These are phyloP conservation scores for Peltaster fructicola DNA, from an alignment of 2,329 filamentous ascomycete genomes.

Conservation along the genomic window DNA sequence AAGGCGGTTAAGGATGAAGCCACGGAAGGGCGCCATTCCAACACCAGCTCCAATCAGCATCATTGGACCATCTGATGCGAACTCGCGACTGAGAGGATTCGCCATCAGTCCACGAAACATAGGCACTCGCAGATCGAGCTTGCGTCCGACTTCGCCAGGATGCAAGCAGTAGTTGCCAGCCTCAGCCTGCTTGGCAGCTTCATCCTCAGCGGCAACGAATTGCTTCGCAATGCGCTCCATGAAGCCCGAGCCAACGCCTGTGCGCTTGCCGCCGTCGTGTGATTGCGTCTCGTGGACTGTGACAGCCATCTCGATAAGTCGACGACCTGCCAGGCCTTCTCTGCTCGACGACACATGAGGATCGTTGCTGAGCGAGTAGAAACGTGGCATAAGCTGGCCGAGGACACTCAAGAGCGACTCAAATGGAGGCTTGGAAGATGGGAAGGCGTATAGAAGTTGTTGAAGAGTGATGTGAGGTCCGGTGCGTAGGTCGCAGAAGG, in stretches of 20 bases:
- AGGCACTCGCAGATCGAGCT: conserved; percentile 55
- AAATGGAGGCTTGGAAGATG: conserved; percentile 74
- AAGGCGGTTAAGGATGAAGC: conserved; percentile 84
- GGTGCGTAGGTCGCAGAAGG: conserved; percentile 84
- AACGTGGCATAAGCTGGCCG: conserved; percentile 85
- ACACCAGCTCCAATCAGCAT: conserved; percentile 92
- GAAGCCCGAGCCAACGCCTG: conserved; percentile 82
- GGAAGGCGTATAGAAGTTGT: conserved; percentile 81
- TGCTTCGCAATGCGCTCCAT: conserved; percentile 68
- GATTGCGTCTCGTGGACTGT: conserved; percentile 76
- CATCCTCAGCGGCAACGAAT: conserved; percentile 49
- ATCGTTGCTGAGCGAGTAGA: conserved; percentile 96
- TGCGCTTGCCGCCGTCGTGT: conserved; percentile 50
- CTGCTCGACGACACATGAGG: conserved; percentile 62
- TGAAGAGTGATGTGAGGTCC: conserved; percentile 67
- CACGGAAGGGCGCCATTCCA: conserved; percentile 90
- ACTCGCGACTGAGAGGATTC: conserved; percentile 83
- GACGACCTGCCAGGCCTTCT: conserved; percentile 51
- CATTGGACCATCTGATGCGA: conserved; percentile 90
- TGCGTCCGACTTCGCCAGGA: conserved; percentile 14
- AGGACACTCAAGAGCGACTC: conserved; percentile 64
- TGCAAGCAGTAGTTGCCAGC: conserved; percentile 26
- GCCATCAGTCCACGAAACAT: conserved; percentile 99
- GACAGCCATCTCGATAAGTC: conserved; percentile 89
- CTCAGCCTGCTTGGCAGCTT: conserved; percentile 31